phyloP scores from a whole-genome alignment of 148 eudicot genomes.

The Tetragonia tetragonoides region DNA sequence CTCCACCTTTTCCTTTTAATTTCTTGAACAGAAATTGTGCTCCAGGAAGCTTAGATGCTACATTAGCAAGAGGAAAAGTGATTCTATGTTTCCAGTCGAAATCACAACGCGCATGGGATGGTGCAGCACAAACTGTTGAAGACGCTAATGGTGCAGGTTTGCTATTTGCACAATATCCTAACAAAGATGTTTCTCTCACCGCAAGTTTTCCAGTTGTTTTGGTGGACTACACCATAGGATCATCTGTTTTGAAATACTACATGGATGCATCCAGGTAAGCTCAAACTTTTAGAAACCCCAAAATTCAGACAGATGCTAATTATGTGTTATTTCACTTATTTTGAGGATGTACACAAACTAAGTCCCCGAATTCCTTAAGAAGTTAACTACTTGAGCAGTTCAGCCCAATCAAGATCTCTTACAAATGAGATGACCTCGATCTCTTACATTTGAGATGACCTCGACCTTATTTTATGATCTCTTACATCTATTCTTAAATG shows the following conservation, averaged over 20 bases:
- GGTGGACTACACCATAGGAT: slow-evolving; percentile 18
- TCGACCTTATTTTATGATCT: too few relatives aligned
- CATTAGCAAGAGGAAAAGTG: slow-evolving; percentile 15
- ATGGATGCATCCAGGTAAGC: slow-evolving; percentile 11
- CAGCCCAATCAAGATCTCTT: too few relatives aligned
- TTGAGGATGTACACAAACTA: too few relatives aligned
- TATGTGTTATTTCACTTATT: too few relatives aligned
- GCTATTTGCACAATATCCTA: slow-evolving; percentile 13
- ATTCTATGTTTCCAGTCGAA: slow-evolving; percentile 21
- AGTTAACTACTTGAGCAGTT: too few relatives aligned
- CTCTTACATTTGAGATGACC: too few relatives aligned
- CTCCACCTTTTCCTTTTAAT: not conserved
- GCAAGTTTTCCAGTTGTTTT: slow-evolving; percentile 18
- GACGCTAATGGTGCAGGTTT: slow-evolving; percentile 4
- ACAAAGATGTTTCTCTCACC: slow-evolving; percentile 8
- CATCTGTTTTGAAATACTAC: slow-evolving; percentile 19
- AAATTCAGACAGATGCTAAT: not conserved
- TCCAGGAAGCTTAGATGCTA: slow-evolving; percentile 12
- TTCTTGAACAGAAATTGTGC: slow-evolving; percentile 11
- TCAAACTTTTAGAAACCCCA: not conserved
- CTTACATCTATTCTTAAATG: too few relatives aligned
- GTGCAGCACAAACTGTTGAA: slow-evolving; percentile 14
- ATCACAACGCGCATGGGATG: slow-evolving; percentile 17
- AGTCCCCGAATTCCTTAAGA: too few relatives aligned
- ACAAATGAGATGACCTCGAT: too few relatives aligned